These are phyloP conservation scores for Protea cynaroides DNA, from an alignment of 164 flowering plant genomes.

Conservation along the genomic window DNA sequence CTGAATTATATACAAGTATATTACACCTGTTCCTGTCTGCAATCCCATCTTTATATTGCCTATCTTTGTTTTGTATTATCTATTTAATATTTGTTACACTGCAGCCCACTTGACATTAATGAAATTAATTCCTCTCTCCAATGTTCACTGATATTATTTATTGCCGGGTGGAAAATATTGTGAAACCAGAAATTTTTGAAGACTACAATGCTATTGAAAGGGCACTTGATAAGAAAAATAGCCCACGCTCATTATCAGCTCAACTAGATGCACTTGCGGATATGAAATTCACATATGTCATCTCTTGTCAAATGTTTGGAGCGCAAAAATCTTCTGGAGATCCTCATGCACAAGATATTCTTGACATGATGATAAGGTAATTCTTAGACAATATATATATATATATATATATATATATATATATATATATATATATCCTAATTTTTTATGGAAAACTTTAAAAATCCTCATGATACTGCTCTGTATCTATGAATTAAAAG, in stretches of 20 bases:
- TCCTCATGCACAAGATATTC: slow-evolving; percentile 67
- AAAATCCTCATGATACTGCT: slow-evolving; percentile 1
- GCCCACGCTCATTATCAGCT: slow-evolving; percentile 37
- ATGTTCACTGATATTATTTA: neutral
- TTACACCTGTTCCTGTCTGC: neutral
- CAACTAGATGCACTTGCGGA: slow-evolving; percentile 77
- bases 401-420: too few relatives aligned
- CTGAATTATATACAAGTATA: neutral
- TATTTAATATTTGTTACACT: too few relatives aligned
- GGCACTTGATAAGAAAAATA: slow-evolving; percentile 29
- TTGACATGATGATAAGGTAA: slow-evolving; percentile 76
- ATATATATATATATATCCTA: too few relatives aligned
- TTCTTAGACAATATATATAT: slow-evolving; percentile 1
- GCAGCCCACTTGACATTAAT: too few relatives aligned
- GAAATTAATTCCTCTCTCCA: too few relatives aligned
- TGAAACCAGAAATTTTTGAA: slow-evolving; percentile 65
- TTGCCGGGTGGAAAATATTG: neutral
- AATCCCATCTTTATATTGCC: too few relatives aligned
- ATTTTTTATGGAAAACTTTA: neutral
- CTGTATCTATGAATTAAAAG: slow-evolving; percentile 30
- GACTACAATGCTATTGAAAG: slow-evolving; percentile 51
- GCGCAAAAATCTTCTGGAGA: slow-evolving; percentile 67
- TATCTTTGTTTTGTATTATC: too few relatives aligned
- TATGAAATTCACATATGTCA: slow-evolving; percentile 72
- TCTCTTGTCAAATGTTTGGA: slow-evolving; percentile 84